Base-by-base conservation (phyloP, 1,139 yeast genomes). In the Geotrichum cucujoidarum region DNA sequence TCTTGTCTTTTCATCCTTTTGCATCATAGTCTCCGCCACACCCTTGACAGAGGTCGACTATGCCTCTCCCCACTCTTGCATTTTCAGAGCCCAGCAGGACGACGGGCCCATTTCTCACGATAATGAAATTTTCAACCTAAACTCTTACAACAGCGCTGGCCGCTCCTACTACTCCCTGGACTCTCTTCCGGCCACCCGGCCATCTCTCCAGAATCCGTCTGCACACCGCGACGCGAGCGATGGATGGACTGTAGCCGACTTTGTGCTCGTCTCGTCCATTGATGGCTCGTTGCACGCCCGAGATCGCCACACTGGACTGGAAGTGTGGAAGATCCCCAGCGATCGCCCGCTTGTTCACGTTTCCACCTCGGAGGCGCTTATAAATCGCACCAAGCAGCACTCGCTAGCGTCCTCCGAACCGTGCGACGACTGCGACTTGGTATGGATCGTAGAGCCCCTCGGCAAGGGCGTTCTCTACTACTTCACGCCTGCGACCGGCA, bases 361-460 rank as follows among this genome's bases (percentile, higher is more conserved):
- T 4, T 43, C 55, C 4, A 50, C 60, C 8, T 33, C 56, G 1
- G 53, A 48, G 8, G 33, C 51, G 13, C 45, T 46, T 4, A 37
- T 40, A 22, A 43, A 29, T 22, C 30, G 36, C 21, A 35, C 40
- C 6, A 25, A 36, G 14, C 29, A 10, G 5, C 25, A 21, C n/a
- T 27, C 21, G 2, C n/a, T n/a, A n/a, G n/a, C n/a, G n/a, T 14
- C 24, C 4, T 47, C 48, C 34, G 38, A 35, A 3, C 38, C 50
- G 17, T 64, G 38, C 27, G 38, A 35, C 17, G 57, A 65, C 55
- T 51, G 53, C 20, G 55, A 58, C 13, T 57, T 74, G 35, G 72
- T 74, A 1, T 87, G 97, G 94, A 82, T 90, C 54, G 94, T 92
- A 0, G 98, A 92, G 58, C 98, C 98, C 0, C 78, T 76, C 56